Percentiles rank a stretch among this genome's conserved stretches.
phyloP scores from a whole-genome alignment of 2,329 filamentous ascomycete species.

The Akanthomyces dipterigenus region DNA sequence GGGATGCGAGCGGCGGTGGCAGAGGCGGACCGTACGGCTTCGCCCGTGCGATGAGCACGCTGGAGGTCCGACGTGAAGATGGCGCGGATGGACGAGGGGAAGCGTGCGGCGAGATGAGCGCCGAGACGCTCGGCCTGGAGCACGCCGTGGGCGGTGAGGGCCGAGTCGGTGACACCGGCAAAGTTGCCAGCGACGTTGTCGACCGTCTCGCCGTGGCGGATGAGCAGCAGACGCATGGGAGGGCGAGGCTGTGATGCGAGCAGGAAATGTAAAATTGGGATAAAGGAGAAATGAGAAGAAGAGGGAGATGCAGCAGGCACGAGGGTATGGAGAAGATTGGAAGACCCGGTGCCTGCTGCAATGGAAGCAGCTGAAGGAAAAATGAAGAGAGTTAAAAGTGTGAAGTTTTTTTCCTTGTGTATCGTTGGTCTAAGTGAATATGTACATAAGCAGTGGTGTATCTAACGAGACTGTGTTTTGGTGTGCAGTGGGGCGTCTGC shows the following conservation, averaged over 20 bases:
- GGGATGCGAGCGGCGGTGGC: constrained; percentile 14
- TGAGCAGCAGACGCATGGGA: constrained; percentile 54
- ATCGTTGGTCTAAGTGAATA: not conserved
- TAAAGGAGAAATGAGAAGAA: not conserved
- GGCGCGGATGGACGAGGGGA: constrained; percentile 18
- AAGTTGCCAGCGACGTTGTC: constrained; percentile 78
- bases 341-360: constrained; percentile 6
- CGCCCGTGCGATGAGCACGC: constrained; percentile 65
- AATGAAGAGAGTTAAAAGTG: too few relatives aligned
- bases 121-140: constrained; percentile 71
- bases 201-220: constrained; percentile 85
- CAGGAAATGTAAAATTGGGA: not conserved
- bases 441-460: constrained; percentile 4
- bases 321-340: not conserved
- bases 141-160: constrained; percentile 73
- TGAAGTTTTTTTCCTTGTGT: not conserved
- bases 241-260: not conserved
- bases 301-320: not conserved
- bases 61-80: constrained; percentile 73
- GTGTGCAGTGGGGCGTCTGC: not conserved
- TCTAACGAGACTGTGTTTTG: not conserved
- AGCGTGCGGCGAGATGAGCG: constrained; percentile 43
- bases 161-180: constrained; percentile 73
- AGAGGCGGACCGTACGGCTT: constrained; percentile 54
- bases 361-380: not conserved